phyloP scores from a whole-genome alignment of 179 eudicot genomes.

The Silene noctiflora region DNA sequence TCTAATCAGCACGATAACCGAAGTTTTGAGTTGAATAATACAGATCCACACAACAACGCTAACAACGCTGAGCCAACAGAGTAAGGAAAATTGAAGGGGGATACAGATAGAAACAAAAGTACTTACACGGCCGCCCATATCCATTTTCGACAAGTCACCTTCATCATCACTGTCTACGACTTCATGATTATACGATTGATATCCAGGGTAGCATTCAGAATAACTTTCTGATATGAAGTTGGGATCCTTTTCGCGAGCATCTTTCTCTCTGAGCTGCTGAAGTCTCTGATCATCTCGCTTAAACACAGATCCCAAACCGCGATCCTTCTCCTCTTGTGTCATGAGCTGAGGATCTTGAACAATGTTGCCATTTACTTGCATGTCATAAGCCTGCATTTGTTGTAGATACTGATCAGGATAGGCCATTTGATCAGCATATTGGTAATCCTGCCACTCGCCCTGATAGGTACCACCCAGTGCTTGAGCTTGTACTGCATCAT shows the following conservation, averaged over 20 bases:
- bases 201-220: slow-evolving; percentile 98
- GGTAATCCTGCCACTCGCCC: slow-evolving; percentile 91
- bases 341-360: slow-evolving; percentile 77
- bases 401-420: slow-evolving; percentile 87
- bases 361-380: slow-evolving; percentile 45
- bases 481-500: slow-evolving; percentile 80
- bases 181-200: slow-evolving; percentile 95
- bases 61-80: neutral
- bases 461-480: slow-evolving; percentile 59
- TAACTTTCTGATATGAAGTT: slow-evolving; percentile 97
- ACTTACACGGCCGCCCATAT: slow-evolving; percentile 99
- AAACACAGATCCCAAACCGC: slow-evolving; percentile 95
- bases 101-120: neutral
- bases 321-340: slow-evolving; percentile 97
- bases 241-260: slow-evolving; percentile 96
- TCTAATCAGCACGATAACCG: neutral
- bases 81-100: neutral
- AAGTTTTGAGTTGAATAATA: neutral
- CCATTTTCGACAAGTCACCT: slow-evolving; percentile 94
- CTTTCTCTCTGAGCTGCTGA: slow-evolving; percentile 84
- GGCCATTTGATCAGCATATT: slow-evolving; percentile 78
- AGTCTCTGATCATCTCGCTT: slow-evolving; percentile 93
- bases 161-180: slow-evolving; percentile 93
- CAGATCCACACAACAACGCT: neutral
- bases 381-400: slow-evolving; percentile 58